Conservation (phyloP, 2,329 filamentous ascomycete genomes). For the Colletotrichum brevisporum region DNA sequence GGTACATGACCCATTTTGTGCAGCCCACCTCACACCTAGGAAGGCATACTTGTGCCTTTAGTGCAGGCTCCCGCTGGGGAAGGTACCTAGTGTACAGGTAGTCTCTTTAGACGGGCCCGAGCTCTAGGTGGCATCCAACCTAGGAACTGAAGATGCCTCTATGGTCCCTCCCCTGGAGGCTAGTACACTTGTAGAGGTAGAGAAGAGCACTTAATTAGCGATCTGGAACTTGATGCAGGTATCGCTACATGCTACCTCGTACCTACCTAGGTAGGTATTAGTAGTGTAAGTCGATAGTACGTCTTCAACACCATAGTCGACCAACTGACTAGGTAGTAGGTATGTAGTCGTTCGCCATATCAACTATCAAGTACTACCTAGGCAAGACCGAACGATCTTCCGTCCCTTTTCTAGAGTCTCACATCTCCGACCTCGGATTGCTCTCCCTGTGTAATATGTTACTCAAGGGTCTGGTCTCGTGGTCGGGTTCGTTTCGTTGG, state of each 20-base stretch:
- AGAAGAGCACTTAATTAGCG: neutral
- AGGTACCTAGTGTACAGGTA: neutral
- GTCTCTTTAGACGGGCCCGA: no score
- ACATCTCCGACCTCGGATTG: constrained; percentile 12
- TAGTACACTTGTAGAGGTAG: no score
- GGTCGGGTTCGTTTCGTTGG: no score
- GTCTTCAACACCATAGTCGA: neutral
- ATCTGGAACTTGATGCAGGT: no score
- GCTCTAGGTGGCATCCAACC: neutral
- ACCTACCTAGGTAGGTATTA: neutral
- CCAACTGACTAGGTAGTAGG: constrained; percentile 5
- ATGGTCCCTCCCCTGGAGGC: no score
- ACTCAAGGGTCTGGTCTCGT: no score
- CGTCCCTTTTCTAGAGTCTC: neutral
- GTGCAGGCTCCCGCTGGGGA: neutral
- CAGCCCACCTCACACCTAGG: neutral
- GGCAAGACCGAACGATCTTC: neutral
- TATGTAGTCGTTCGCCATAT: no score
- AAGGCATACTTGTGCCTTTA: no score
- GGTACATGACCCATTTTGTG: neutral
- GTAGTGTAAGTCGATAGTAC: no score
- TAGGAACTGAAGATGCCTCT: neutral
- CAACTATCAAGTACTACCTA: no score
- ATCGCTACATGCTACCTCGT: neutral
- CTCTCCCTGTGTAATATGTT: neutral